A percentile compares a stretch with the other conserved stretches of the same genome.
Conservation (phyloP, 768 basidiomycete species). For the Podaxis sp. region DNA sequence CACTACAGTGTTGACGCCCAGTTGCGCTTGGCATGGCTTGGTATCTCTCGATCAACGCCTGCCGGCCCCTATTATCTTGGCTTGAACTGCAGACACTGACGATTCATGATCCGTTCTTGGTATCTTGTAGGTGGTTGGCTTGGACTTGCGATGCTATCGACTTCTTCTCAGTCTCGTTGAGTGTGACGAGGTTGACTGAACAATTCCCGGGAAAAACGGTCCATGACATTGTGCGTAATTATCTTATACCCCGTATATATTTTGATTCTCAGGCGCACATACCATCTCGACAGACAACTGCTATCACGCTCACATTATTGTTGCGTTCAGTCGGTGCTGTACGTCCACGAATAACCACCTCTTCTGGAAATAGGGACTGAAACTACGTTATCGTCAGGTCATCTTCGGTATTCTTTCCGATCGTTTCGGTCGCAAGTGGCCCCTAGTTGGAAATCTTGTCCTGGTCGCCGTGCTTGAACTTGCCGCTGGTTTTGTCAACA, state of each 20-base stretch:
- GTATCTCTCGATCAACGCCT: not conserved
- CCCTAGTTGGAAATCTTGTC: conserved; percentile 71
- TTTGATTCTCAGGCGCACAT: not conserved
- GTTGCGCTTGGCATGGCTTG: not conserved
- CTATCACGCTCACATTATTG: conserved; percentile 91
- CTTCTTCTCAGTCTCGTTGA: conserved; percentile 75
- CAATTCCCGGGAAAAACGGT: conserved; percentile 41
- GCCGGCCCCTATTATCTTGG: conserved; percentile 16
- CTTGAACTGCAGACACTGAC: not conserved
- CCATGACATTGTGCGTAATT: conserved; percentile 33
- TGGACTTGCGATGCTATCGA: conserved; percentile 89
- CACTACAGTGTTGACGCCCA: not conserved
- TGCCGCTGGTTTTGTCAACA: conserved; percentile 75
- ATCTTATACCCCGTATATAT: not conserved
- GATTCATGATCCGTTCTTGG: not conserved
- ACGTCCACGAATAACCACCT: conserved; percentile 16
- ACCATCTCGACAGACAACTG: conserved; percentile 45
- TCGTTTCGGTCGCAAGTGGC: conserved; percentile 93
- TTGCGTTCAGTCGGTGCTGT: conserved; percentile 79
- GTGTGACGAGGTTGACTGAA: conserved; percentile 36
- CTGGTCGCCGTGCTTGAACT: conserved; percentile 71
- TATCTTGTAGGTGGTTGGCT: conserved; percentile 61
- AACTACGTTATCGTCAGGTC: conserved; percentile 28
- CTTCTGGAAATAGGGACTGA: not conserved
- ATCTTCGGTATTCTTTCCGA: conserved; percentile 86